Evolutionary conservation across 306 rosid species (phyloP).

Genomic region (Cicer judaicum): DNA sequence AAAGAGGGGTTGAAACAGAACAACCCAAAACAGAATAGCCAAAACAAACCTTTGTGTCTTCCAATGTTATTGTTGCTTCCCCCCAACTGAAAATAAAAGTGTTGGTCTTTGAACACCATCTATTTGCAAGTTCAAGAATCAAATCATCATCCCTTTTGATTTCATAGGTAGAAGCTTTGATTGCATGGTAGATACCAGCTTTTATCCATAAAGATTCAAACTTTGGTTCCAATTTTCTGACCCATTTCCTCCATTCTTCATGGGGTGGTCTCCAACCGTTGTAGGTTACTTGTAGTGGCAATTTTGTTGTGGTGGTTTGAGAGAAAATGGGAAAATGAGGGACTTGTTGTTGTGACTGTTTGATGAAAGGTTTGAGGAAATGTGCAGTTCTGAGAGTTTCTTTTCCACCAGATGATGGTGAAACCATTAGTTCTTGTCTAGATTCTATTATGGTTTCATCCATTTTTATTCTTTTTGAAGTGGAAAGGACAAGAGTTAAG

Average conservation of each 20-base stretch:
- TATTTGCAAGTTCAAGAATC: constrained; percentile 45
- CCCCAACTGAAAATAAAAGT: constrained; percentile 66
- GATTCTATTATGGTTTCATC: constrained; percentile 28
- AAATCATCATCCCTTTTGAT: constrained; percentile 38
- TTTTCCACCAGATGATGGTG: constrained; percentile 29
- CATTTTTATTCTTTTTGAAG: not conserved
- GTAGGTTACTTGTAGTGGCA: constrained; percentile 11
- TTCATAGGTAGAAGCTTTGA: constrained; percentile 51
- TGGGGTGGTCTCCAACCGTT: constrained; percentile 43
- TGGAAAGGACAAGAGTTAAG: not conserved
- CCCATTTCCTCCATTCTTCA: constrained; percentile 49
- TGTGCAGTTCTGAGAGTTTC: constrained; percentile 37
- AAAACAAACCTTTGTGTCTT: constrained; percentile 54
- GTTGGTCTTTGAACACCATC: constrained; percentile 53
- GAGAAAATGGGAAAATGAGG: not conserved
- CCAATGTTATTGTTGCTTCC: constrained; percentile 61
- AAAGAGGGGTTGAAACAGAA: constrained; percentile 34
- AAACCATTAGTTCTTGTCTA: constrained; percentile 49
- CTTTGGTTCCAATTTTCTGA: constrained; percentile 32
- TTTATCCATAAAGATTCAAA: constrained; percentile 41
- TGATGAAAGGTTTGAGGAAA: constrained; percentile 45
- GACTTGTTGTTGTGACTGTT: not conserved
- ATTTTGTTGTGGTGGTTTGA: not conserved
- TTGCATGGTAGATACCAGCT: constrained; percentile 59
- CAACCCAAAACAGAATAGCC: constrained; percentile 55